phyloP scores from a whole-genome alignment of 495 filamentous ascomycete species.

The Aspergillus ellipticus region DNA sequence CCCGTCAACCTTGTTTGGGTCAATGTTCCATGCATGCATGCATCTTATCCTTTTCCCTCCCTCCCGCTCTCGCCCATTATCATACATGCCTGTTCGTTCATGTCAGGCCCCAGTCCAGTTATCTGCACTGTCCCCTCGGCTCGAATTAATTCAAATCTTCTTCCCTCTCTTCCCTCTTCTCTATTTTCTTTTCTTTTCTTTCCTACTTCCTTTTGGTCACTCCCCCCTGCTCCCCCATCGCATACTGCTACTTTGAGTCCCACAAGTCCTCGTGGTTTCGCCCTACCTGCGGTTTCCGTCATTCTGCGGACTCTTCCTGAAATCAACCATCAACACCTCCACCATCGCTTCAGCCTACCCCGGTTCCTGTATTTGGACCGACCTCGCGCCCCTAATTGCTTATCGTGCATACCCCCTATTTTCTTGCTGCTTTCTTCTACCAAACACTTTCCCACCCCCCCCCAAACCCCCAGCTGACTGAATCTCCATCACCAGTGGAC shows the following conservation, averaged over 20 bases:
- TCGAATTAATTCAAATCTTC: background rate
- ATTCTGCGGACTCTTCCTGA: background rate
- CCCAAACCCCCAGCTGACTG: background rate
- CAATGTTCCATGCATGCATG: background rate
- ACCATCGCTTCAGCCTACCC: background rate
- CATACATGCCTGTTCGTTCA: background rate
- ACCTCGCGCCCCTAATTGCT: background rate
- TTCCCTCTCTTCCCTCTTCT: background rate
- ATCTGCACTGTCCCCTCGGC: background rate
- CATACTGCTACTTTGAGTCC: background rate
- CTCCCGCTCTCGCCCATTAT: background rate
- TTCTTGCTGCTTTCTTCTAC: background rate
- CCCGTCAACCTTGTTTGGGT: background rate
- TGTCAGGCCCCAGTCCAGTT: background rate
- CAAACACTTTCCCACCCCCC: background rate
- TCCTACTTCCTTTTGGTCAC: too few species aligned
- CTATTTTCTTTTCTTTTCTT: constrained; percentile 3
- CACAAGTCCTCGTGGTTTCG: background rate
- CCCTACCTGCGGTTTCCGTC: background rate
- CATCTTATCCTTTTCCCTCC: background rate
- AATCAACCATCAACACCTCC: background rate
- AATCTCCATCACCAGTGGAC: constrained; percentile 15
- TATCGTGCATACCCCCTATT: background rate
- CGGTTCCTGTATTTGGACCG: background rate
- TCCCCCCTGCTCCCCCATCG: background rate